Percentiles rank a stretch among this genome's conserved stretches.
These are phyloP conservation scores for Rubroboletus satanas DNA, from an alignment of 768 basidiomycete species.

Conservation along the genomic window DNA sequence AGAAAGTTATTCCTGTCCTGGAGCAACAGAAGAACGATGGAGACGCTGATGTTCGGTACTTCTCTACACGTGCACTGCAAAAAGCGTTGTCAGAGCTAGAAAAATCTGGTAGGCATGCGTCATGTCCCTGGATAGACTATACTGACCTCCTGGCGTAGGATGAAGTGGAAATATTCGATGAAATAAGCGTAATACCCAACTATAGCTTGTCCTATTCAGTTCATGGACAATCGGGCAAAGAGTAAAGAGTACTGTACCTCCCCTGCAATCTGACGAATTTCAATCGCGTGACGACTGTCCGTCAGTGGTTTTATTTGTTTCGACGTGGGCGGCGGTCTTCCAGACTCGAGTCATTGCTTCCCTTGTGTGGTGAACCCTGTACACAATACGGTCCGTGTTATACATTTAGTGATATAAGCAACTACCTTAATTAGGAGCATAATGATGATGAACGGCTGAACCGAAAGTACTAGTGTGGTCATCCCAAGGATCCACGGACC, in stretches of 20 bases:
- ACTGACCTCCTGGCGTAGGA: slow-evolving; percentile 11
- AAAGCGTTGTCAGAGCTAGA: slow-evolving; percentile 39
- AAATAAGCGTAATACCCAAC: slow-evolving; percentile 31
- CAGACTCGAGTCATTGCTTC: background rate
- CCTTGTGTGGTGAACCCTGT: background rate
- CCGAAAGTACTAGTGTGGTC: background rate
- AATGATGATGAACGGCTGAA: background rate
- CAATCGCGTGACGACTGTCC: slow-evolving; percentile 1
- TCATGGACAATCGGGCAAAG: slow-evolving; percentile 18
- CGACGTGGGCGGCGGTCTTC: background rate
- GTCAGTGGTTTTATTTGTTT: background rate
- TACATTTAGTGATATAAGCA: background rate
- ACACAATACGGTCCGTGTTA: background rate
- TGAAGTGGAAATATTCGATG: slow-evolving; percentile 21
- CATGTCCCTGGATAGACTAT: background rate
- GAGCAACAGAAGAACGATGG: slow-evolving; percentile 83
- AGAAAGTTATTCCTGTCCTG: slow-evolving; percentile 75
- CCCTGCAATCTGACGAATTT: slow-evolving; percentile 26
- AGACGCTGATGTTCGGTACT: slow-evolving; percentile 97
- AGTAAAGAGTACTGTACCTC: slow-evolving; percentile 34
- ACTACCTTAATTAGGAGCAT: background rate
- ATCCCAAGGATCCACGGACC: background rate
- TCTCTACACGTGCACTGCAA: slow-evolving; percentile 79
- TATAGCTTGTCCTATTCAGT: slow-evolving; percentile 19
- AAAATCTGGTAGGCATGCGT: slow-evolving; percentile 34